Evolutionary conservation across 495 filamentous ascomycete species (phyloP), one percentile per base, ranked within the genome.

Genomic region (Penicillium desertorum): DNA sequence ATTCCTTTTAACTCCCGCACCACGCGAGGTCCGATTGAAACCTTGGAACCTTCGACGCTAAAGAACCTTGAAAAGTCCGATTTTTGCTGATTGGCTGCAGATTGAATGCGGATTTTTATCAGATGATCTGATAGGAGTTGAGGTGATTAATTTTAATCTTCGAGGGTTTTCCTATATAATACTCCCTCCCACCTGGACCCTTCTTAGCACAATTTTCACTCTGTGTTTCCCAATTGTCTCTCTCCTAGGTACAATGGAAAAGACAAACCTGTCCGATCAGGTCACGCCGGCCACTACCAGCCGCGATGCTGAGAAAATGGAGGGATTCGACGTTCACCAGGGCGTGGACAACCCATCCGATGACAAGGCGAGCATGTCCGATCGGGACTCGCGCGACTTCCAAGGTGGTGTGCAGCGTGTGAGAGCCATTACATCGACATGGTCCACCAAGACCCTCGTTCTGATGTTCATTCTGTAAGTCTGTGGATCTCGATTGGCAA

Each of bases 81-180:
- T 30, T n/a, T 20, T 45, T 25, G 41, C 19, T 54, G 51, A 54
- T 54, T 54, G 51, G 51, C 14, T 5, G 19, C 25, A 7, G 44
- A 27, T 29, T 29, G 22, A 11, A n/a, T 25, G 22, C 14, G 14
- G 27, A 36, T 45, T 20, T 39, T 58, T 58, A 58, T 58, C 56
- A 58, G 47, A 58, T 58, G 48, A 58, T 58, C 56, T 58, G 56
- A 58, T 58, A 58, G 37, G 48, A 52, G 56, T 16, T 45, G 20
- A 16, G 5, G 23, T 25, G 23, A 25, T 34, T 37, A 9, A 29
- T 8, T 39, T n/a, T 43, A 22, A n/a, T 25, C 20, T 20, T 11
- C 43, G 7, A 17, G 19, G 30, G 19, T 17, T 29, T 51, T 51
- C 32, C 22, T 42, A 51, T 41, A 42, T 27, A 17, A 20, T n/a